Conservation (phyloP, 1,284 basidiomycete genomes). For the Sanghuangporus weigelae region DNA sequence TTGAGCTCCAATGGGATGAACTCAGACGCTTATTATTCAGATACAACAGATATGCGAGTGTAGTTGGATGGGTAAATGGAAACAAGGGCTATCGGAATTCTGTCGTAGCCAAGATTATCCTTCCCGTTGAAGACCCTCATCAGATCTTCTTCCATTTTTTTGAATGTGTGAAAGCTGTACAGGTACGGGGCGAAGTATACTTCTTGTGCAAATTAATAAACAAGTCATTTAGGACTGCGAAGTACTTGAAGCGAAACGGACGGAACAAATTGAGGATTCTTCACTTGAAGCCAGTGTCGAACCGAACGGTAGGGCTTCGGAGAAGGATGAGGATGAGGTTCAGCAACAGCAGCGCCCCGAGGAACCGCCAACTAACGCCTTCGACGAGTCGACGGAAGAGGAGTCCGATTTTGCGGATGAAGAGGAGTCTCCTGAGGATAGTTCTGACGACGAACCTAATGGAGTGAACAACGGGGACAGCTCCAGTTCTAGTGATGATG, state of each 20-base stretch:
- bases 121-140: background rate
- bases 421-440: background rate
- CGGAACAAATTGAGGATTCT: background rate
- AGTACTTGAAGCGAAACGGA: background rate
- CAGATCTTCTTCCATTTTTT: background rate
- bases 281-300: background rate
- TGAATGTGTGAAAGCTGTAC: background rate
- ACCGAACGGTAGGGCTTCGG: background rate
- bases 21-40: background rate
- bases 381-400: background rate
- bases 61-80: background rate
- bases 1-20: background rate
- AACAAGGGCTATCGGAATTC: background rate
- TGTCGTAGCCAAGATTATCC: background rate
- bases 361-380: too few species aligned
- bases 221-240: background rate
- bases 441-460: background rate
- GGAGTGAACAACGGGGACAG: background rate
- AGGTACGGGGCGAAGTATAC: background rate
- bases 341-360: background rate
- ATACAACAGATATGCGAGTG: background rate
- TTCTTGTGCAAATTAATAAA: background rate
- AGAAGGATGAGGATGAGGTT: background rate
- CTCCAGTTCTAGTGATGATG: background rate
- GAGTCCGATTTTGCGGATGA: background rate